These are phyloP conservation scores for Aspergillus sojae DNA, from an alignment of 2,329 filamentous ascomycete genomes.

Conservation along the genomic window DNA sequence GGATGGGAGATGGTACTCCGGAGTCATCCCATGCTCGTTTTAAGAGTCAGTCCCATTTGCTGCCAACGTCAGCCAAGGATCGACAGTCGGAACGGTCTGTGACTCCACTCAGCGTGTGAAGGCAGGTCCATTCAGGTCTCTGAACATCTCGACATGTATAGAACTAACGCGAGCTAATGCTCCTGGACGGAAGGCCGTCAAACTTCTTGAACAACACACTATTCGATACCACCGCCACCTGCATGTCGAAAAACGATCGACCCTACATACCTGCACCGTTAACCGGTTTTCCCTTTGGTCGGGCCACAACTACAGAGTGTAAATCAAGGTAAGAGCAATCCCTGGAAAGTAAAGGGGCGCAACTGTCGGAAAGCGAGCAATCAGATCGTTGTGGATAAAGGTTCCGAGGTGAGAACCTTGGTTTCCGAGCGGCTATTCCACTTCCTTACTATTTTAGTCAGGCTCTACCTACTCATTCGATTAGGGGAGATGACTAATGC, in stretches of 20 bases:
- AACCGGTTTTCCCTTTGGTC: background rate
- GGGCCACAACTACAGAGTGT: background rate
- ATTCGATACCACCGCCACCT: background rate
- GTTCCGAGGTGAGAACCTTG: background rate
- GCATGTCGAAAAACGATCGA: background rate
- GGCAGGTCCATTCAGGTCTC: background rate
- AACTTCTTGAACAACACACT: background rate
- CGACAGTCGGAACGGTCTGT: conserved; percentile 8
- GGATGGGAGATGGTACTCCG: background rate
- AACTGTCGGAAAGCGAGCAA: background rate
- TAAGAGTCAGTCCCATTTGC: background rate
- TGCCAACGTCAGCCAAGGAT: conserved; percentile 13
- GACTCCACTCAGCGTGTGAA: conserved; percentile 3
- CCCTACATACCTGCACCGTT: background rate
- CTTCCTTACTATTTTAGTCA: background rate
- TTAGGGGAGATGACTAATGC: background rate
- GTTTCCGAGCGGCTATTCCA: background rate
- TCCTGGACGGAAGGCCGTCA: background rate
- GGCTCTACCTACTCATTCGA: background rate
- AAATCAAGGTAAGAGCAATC: background rate
- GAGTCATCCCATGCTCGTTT: background rate
- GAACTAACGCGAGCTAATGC: conserved; percentile 4
- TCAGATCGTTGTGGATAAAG: background rate
- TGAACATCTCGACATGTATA: background rate
- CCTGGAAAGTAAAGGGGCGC: background rate